Evolutionary conservation across 495 filamentous ascomycete genomes (phyloP).

Genomic region (Hypoxylon cercidicola): DNA sequence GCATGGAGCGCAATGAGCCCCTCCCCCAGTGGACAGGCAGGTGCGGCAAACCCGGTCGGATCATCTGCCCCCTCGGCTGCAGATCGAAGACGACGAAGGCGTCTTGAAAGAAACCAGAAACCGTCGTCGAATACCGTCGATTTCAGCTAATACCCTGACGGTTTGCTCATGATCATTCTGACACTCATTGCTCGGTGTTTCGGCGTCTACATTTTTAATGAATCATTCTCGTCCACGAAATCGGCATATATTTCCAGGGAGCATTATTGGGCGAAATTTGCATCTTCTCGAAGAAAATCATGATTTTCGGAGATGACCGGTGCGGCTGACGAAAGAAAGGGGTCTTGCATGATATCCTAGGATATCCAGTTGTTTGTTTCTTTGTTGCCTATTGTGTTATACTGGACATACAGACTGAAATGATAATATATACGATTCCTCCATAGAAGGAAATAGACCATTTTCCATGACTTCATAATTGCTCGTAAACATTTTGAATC

Average conservation of each 20-base stretch:
- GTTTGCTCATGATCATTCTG: slow-evolving; percentile 12
- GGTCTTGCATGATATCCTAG: slow-evolving; percentile 35
- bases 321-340: slow-evolving; percentile 9
- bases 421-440: slow-evolving; percentile 27
- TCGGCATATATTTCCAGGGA: slow-evolving; percentile 29
- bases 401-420: slow-evolving; percentile 29
- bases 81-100: slow-evolving; percentile 57
- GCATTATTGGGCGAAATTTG: slow-evolving; percentile 21
- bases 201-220: slow-evolving; percentile 40
- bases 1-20: slow-evolving; percentile 55
- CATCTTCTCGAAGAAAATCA: slow-evolving; percentile 10
- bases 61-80: slow-evolving; percentile 47
- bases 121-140: slow-evolving; percentile 51
- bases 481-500: background rate
- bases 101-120: slow-evolving; percentile 58
- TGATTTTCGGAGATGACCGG: slow-evolving; percentile 24
- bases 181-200: slow-evolving; percentile 43
- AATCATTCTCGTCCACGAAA: slow-evolving; percentile 29
- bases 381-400: slow-evolving; percentile 24
- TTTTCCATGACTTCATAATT: slow-evolving; percentile 11
- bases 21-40: slow-evolving; percentile 43
- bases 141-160: slow-evolving; percentile 43
- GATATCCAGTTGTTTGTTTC: slow-evolving; percentile 35
- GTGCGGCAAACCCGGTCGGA: slow-evolving; percentile 24
- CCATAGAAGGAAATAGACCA: slow-evolving; percentile 6